A percentile compares a stretch with the other conserved stretches of the same genome.
phyloP scores from a whole-genome alignment of 805 yeast genomes.

The Candida quercuum region DNA sequence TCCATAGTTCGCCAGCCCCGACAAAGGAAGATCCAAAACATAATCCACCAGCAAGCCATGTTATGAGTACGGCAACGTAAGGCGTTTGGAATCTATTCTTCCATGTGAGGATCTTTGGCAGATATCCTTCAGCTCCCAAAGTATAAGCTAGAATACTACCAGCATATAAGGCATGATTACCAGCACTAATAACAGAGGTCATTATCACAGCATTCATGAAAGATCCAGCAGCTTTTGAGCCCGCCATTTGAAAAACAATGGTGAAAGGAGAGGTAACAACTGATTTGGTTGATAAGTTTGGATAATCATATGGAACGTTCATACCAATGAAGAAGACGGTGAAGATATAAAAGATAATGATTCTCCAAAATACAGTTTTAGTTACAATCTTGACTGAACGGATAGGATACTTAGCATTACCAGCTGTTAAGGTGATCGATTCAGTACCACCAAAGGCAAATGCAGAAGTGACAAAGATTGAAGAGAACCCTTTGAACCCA shows the following conservation, averaged over 20 bases:
- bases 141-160: slow-evolving; percentile 50
- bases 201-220: slow-evolving; percentile 57
- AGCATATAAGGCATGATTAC: slow-evolving; percentile 47
- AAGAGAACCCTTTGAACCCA: slow-evolving; percentile 47
- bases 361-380: slow-evolving; percentile 50
- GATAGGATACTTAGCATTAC: slow-evolving; percentile 49
- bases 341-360: slow-evolving; percentile 42
- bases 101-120: slow-evolving; percentile 40
- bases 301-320: slow-evolving; percentile 48
- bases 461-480: slow-evolving; percentile 49
- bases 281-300: slow-evolving; percentile 42
- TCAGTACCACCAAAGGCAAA: slow-evolving; percentile 58
- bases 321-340: slow-evolving; percentile 44
- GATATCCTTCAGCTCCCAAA: slow-evolving; percentile 43
- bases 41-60: slow-evolving; percentile 51
- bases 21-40: slow-evolving; percentile 57
- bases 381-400: slow-evolving; percentile 50
- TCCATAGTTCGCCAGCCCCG: slow-evolving; percentile 48
- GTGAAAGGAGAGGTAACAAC: slow-evolving; percentile 65
- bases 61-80: slow-evolving; percentile 41
- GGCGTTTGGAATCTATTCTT: slow-evolving; percentile 41
- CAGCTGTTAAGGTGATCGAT: slow-evolving; percentile 52
- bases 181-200: slow-evolving; percentile 48
- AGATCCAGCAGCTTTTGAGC: slow-evolving; percentile 53
- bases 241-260: slow-evolving; percentile 59